These are phyloP conservation scores for Cyanodermella asteris DNA, from an alignment of 2,329 filamentous ascomycete genomes.

Conservation along the genomic window DNA sequence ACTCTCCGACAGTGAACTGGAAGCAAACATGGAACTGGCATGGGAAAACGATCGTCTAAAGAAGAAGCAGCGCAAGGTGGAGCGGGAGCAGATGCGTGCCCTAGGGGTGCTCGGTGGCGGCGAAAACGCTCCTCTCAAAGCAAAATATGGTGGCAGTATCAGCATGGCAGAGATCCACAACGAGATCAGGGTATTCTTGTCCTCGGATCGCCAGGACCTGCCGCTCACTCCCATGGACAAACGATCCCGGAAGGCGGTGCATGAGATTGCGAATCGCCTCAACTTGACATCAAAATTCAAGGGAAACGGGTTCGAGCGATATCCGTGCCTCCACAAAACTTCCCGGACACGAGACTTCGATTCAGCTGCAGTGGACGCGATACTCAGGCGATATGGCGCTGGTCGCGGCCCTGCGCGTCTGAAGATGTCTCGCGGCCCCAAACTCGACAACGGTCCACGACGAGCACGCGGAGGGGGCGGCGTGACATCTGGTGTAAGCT, in stretches of 20 bases:
- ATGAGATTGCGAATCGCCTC: constrained; percentile 54
- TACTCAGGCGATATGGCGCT: constrained; percentile 28
- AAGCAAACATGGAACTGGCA: constrained; percentile 32
- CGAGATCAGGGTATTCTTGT: constrained; percentile 52
- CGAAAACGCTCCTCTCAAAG: constrained; percentile 35
- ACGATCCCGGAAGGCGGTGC: constrained; percentile 51
- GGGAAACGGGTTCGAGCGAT: constrained; percentile 50
- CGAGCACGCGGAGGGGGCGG: constrained; percentile 14
- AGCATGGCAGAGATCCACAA: constrained; percentile 45
- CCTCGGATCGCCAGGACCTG: constrained; percentile 34
- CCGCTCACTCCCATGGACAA: constrained; percentile 70
- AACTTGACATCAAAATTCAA: constrained; percentile 67
- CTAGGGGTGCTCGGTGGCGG: constrained; percentile 43
- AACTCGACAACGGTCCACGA: constrained; percentile 23
- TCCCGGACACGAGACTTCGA: constrained; percentile 39
- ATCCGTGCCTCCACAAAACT: constrained; percentile 58
- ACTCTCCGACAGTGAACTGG: constrained; percentile 45
- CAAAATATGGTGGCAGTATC: constrained; percentile 56
- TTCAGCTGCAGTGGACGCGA: constrained; percentile 24
- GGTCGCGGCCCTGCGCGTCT: too few relatives aligned
- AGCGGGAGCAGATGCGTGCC: constrained; percentile 45
- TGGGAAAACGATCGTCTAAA: constrained; percentile 48
- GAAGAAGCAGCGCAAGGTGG: constrained; percentile 48
- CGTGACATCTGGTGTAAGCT: constrained; percentile 28
- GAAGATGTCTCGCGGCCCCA: too few relatives aligned